phyloP scores from a whole-genome alignment of 163 green algal species.

The Coccomyxa subellipsoidea region DNA sequence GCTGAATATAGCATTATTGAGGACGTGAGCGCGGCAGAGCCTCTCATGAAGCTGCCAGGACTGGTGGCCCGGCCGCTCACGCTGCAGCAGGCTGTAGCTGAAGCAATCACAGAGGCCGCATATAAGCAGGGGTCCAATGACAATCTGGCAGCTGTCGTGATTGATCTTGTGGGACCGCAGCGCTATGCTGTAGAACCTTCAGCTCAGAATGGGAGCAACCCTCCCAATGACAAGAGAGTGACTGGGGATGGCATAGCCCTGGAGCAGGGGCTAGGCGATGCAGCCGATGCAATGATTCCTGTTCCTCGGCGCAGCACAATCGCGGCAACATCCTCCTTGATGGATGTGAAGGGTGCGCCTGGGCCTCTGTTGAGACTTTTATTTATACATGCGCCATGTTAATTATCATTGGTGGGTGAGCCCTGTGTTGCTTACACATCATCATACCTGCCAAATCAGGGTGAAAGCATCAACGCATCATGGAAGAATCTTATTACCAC shows the following conservation, averaged over 20 bases:
- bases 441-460: too few species aligned
- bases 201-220: not conserved
- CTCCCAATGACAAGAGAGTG: not conserved
- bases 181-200: not conserved
- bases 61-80: not conserved
- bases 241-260: not conserved
- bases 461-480: too few species aligned
- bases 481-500: too few species aligned
- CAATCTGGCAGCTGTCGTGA: conserved; percentile 86
- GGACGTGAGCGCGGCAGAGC: not conserved
- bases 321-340: not conserved
- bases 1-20: not conserved
- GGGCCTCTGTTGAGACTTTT: too few species aligned
- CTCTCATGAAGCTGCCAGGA: not conserved
- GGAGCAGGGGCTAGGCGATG: not conserved
- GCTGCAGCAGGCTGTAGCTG: conserved; percentile 36
- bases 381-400: too few species aligned
- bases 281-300: not conserved
- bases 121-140: conserved; percentile 74
- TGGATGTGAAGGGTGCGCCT: not conserved
- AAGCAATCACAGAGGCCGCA: conserved; percentile 70
- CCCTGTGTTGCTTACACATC: too few species aligned
- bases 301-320: not conserved
- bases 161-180: conserved; percentile 18
- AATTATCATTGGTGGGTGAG: too few species aligned